Evolutionary conservation across 768 basidiomycete species (phyloP).

Genomic region (Trametes meyenii): DNA sequence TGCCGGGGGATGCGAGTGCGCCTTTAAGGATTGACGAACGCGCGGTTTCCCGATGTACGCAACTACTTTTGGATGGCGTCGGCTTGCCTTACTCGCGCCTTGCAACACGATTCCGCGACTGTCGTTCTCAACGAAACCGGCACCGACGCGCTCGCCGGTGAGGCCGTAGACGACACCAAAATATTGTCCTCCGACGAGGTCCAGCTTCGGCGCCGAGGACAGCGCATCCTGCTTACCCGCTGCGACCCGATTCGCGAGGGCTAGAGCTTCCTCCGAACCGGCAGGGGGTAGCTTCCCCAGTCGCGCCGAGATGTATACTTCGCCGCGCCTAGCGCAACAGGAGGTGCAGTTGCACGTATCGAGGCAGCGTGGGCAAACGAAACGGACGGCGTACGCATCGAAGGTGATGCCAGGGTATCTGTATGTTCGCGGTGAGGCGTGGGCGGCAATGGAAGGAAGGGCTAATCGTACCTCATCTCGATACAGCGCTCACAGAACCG

Average conservation of each 20-base stretch:
- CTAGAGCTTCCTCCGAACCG: slow-evolving; percentile 14
- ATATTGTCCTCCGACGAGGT: slow-evolving; percentile 7
- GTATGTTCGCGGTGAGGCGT: background rate
- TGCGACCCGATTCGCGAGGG: slow-evolving; percentile 1
- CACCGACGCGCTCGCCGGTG: slow-evolving; percentile 14
- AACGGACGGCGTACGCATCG: slow-evolving; percentile 30
- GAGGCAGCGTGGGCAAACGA: slow-evolving; percentile 49
- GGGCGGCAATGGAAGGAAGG: background rate
- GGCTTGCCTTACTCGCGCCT: background rate
- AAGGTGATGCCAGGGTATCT: slow-evolving; percentile 47
- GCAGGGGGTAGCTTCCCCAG: slow-evolving; percentile 8
- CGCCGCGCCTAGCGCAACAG: slow-evolving; percentile 50
- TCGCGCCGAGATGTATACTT: slow-evolving; percentile 41
- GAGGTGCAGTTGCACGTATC: slow-evolving; percentile 51
- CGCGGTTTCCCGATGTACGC: slow-evolving; percentile 16
- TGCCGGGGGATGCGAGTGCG: too few relatives aligned
- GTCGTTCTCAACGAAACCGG: slow-evolving; percentile 13
- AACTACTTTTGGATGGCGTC: background rate
- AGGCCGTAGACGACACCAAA: slow-evolving; percentile 9
- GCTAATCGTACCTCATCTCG: slow-evolving; percentile 33
- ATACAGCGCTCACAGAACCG: slow-evolving; percentile 42
- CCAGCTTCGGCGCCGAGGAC: background rate
- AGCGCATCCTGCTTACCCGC: background rate
- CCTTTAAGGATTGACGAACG: background rate
- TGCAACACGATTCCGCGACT: slow-evolving; percentile 10